Evolutionary conservation across 1,284 basidiomycete genomes (phyloP), one percentile per base, ranked within the genome.

Genomic region (Anthracocystis setariae): DNA sequence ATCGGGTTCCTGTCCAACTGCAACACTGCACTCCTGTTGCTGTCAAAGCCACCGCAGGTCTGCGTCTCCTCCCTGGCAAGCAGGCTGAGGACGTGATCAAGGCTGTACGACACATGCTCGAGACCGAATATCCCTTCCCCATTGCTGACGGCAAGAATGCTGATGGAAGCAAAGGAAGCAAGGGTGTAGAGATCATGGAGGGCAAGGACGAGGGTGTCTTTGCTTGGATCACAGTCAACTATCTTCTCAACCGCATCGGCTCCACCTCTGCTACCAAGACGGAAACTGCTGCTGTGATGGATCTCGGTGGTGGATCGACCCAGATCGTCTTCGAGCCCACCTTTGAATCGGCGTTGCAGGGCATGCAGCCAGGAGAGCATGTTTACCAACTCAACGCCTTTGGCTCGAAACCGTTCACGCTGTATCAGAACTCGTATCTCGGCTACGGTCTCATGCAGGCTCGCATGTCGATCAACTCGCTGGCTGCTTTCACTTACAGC

Each of bases 221-320:
- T 83, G 94, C 94, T 18, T 98, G 95, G 95, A 94, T 98, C 79
- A 97, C 94, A 12, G 92, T 92, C 69, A 98, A 98, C 85, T 98
- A 97, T 84, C 74, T 83, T 20, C 50, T 82, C 24, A 75, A 72
- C 37, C 56, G 73, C 18, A 77, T 82, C 46, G 77, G 80, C 35
- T 52, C 64, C 51, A 89, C 90, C n/a, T 37, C 44, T 5, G 55
- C 54, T 3, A 45, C 42, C 21, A 51, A 62, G 46, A 38, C 50
- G 43, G 66, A 71, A 32, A 86, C 92, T n/a, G 92, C 92, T 64
- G 95, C 94, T 18, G 93, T 97, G 45, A 90, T 98, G 73, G 95
- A 98, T 82, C 89, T 98, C 46, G 96, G 95, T 10, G 95, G 96
- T 7, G 95, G 92, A 18, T 95, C 93, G 51, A 98, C 95, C 20